Percentiles rank a stretch among this genome's conserved stretches.
These are phyloP conservation scores for Fomitopsis palustris DNA, from an alignment of 1,284 basidiomycete genomes.

Conservation along the genomic window DNA sequence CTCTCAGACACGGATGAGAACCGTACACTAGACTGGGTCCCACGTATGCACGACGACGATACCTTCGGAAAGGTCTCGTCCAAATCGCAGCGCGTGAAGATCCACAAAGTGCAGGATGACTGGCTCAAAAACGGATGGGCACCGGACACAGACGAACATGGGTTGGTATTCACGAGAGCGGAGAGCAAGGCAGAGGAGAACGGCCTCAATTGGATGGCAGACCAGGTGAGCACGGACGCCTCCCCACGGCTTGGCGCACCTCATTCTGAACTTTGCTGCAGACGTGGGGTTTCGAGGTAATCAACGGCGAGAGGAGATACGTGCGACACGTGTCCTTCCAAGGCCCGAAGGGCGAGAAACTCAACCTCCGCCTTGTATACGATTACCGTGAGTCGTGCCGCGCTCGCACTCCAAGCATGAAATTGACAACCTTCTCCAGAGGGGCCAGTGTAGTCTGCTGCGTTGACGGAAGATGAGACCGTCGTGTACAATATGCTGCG, in stretches of 20 bases:
- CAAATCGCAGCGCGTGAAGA: slow-evolving; percentile 36
- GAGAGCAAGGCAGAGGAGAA: slow-evolving; percentile 37
- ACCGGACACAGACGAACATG: slow-evolving; percentile 29
- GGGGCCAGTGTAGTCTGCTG: background rate
- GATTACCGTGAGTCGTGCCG: slow-evolving; percentile 48
- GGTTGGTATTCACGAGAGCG: slow-evolving; percentile 29
- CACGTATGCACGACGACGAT: slow-evolving; percentile 44
- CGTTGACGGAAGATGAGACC: background rate
- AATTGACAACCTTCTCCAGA: background rate
- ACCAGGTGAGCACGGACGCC: slow-evolving; percentile 29
- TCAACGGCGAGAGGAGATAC: slow-evolving; percentile 59
- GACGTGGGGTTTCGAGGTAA: slow-evolving; percentile 70
- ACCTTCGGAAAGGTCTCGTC: slow-evolving; percentile 54
- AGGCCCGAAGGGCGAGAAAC: slow-evolving; percentile 56
- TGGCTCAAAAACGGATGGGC: slow-evolving; percentile 36
- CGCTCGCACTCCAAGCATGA: background rate
- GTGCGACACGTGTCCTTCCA: slow-evolving; percentile 61
- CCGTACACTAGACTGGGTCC: slow-evolving; percentile 48
- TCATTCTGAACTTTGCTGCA: slow-evolving; percentile 22
- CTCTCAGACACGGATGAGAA: slow-evolving; percentile 52
- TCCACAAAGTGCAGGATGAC: slow-evolving; percentile 32
- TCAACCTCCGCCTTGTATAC: slow-evolving; percentile 58
- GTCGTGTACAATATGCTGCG: background rate
- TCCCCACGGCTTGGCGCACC: background rate
- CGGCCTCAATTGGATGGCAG: slow-evolving; percentile 31